Base-by-base conservation (phyloP, 2,329 filamentous ascomycete species). In the Ceratocystis colombiana region DNA sequence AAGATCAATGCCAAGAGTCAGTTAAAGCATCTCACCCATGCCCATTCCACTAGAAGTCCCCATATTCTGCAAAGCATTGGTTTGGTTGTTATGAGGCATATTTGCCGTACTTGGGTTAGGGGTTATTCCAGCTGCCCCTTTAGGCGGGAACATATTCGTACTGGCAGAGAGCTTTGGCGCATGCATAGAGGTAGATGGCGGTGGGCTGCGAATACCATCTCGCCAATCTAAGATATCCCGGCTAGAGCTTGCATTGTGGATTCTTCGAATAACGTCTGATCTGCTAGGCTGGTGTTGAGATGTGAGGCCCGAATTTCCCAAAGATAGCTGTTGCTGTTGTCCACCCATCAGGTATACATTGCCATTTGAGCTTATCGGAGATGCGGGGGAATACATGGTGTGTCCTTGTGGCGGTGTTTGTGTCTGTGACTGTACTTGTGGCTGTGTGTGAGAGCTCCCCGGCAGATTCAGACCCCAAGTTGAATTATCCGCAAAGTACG, bases 401-500 rank as follows among this genome's bases (percentile, higher is more conserved):
- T 53, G 48, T 53, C 22, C 48, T 28, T 53, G 48, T 25, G 48
- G 25, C 20, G 20, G 20, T 12, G 6, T 10, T 53, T 53, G 48
- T 4, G 25, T 53, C 8, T 53, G 48, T 53, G 48, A 15, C 20
- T 53, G 48, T 20, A 22, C 48, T 20, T 25, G 75, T 73, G 71
- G 76, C 75, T 30, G 73, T 71, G 59, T 76, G 70, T 22, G 74
- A 74, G 45, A 78, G 76, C 17, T 76, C 77, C 76, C 61, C 77
- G 71, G 50, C 82, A 81, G 8, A 85, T 84, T 2, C 10, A 53
- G 6, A 10, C n/a, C n/a, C 48, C 55, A 86, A 88, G 65, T 28
- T 10, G 62, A 37, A 88, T 76, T 64, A 85, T 77, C 5, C 85
- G 77, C 77, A 59, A 59, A 33, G 88, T 82, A 7, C 84, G 80